Base-by-base conservation (phyloP, 1,139 yeast genomes). In the Saccharomyces hybrid region DNA sequence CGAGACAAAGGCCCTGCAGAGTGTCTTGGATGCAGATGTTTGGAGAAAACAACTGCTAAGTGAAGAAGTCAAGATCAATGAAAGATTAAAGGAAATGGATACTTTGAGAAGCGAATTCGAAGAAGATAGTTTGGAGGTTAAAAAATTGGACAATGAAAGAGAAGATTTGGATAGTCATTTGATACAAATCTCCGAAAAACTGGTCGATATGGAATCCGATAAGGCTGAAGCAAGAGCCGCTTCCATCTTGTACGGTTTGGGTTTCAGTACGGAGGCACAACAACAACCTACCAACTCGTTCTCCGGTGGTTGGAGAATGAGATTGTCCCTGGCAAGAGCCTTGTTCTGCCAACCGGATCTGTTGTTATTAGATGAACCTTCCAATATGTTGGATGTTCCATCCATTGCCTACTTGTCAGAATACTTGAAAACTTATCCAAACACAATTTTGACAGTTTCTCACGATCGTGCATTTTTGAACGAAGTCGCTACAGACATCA, bases 221-320 rank as follows among this genome's bases (percentile, higher is more conserved):
- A 93, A 91, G 71, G 99, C 99, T 4, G 99, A 93, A 74, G 87
- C 96, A 61, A 82, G 95, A 71, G 99, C 99, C 8, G 97, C 98
- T 2, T 84, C 95, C 13, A 93, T 93, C 59, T 76, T 93, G 58
- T 88, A 73, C 61, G 99, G 99, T 70, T 78, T 93, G 57, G 99
- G 99, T 57, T 93, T 93, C 76, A 85, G 96, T 51, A 82, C 83
- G 60, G 96, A 88, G 66, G 81, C 97, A 5, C 99, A 93, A 70
- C 75, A 76, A 52, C 77, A 78, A 57, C 84, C 97, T 27, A 90
- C 98, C 9, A 91, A 89, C 63, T 80, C 93, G 34, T 93, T 93
- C 71, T 90, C 97, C 54, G 99, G 99, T 81, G 99, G 99, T 83
- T 93, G 99, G 99, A 86, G 99, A 81, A 93, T 93, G 99, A 86